Evolutionary conservation across 805 yeast genomes (phyloP).

Genomic region (Wickerhamiella sergipiensis): DNA sequence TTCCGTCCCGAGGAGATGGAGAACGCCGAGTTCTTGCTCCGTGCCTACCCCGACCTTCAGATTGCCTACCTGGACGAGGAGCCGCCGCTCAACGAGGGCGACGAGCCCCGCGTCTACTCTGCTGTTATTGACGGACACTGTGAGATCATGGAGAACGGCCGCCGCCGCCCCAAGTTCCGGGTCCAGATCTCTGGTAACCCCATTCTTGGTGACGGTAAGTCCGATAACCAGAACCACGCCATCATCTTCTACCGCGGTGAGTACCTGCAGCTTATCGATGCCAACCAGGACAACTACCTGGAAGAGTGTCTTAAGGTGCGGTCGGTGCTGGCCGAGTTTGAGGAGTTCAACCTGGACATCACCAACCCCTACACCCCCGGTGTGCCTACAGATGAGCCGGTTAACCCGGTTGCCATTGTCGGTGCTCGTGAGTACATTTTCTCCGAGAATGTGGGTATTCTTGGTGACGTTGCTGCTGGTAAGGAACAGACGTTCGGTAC

Average conservation of each 20-base stretch:
- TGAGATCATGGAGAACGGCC: slow-evolving; percentile 40
- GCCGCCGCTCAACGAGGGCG: slow-evolving; percentile 37
- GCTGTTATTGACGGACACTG: slow-evolving; percentile 54
- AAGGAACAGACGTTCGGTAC: slow-evolving; percentile 97
- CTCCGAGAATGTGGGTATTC: slow-evolving; percentile 80
- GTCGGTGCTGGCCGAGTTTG: slow-evolving; percentile 80
- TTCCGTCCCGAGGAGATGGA: slow-evolving; percentile 53
- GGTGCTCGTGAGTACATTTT: slow-evolving; percentile 94
- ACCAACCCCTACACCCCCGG: slow-evolving; percentile 50
- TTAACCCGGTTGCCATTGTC: slow-evolving; percentile 68
- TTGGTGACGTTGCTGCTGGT: slow-evolving; percentile 95
- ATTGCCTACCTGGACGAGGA: slow-evolving; percentile 94
- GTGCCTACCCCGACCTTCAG: slow-evolving; percentile 55
- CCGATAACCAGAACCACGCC: slow-evolving; percentile 88
- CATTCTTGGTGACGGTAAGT: slow-evolving; percentile 89
- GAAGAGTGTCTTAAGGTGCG: slow-evolving; percentile 90
- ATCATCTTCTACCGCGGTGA: slow-evolving; percentile 84
- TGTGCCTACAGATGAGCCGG: slow-evolving; percentile 21
- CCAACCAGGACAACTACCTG: slow-evolving; percentile 88
- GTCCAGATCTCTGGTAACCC: slow-evolving; percentile 86
- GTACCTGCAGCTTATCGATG: slow-evolving; percentile 87
- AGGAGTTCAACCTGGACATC: slow-evolving; percentile 48
- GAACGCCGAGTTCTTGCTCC: slow-evolving; percentile 52
- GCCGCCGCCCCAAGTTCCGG: slow-evolving; percentile 47
- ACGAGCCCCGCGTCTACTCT: slow-evolving; percentile 42